Percentiles rank a stretch among this genome's conserved stretches.
phyloP scores from a whole-genome alignment of 192 early-diverging fungal genomes.

The Tieghemiomyces parasiticus region DNA sequence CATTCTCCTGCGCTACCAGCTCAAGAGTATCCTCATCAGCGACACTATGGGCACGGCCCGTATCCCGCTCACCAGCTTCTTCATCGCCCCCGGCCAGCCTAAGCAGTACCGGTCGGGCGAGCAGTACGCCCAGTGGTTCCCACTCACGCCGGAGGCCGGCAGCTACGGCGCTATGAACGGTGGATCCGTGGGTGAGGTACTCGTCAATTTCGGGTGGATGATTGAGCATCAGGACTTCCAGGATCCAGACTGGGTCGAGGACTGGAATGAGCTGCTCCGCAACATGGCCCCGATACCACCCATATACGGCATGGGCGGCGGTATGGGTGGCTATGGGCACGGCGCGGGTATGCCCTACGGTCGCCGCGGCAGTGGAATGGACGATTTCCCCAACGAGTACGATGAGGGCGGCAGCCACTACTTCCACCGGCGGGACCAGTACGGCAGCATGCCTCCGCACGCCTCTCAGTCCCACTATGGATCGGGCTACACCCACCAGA shows the following conservation, averaged over 20 bases:
- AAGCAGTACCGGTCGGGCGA: neutral
- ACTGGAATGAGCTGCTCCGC: neutral
- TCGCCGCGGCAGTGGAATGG: neutral
- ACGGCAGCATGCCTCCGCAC: neutral
- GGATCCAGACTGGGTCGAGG: neutral
- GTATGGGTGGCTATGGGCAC: neutral
- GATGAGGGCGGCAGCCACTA: neutral
- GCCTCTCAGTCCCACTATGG: neutral
- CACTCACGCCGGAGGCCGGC: neutral
- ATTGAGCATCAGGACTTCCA: neutral
- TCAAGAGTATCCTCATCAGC: neutral
- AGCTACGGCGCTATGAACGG: neutral
- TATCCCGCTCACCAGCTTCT: neutral
- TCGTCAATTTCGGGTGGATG: neutral
- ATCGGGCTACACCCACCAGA: no score
- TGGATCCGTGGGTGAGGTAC: neutral
- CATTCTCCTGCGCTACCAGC: neutral
- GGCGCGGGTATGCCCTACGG: neutral
- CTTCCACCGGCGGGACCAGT: neutral
- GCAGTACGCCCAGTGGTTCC: neutral
- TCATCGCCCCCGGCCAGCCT: neutral
- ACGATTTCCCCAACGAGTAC: neutral
- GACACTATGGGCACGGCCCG: neutral
- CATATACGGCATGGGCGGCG: neutral
- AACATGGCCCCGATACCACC: neutral